Percentiles rank a stretch among this genome's conserved stretches.
Conservation (phyloP, 148 eudicot species). For the Beta vulgaris region DNA sequence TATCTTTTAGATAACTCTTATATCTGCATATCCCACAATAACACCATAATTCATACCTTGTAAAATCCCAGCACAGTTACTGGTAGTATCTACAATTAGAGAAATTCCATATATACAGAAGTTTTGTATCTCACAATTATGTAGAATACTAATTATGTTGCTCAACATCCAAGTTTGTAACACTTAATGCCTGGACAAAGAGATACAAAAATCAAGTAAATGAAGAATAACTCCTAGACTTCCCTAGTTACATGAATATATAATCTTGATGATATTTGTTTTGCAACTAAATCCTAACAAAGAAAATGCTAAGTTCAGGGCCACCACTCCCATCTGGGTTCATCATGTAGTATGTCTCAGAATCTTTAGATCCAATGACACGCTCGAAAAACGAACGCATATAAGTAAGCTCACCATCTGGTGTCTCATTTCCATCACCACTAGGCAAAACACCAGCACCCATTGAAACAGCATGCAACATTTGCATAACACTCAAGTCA, state of each 20-base stretch:
- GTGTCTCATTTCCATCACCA: slow-evolving; percentile 29
- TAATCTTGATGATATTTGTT: not conserved
- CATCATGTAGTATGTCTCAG: slow-evolving; percentile 89
- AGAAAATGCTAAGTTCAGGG: slow-evolving; percentile 86
- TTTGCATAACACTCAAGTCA: slow-evolving; percentile 64
- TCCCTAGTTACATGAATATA: slow-evolving; percentile 3
- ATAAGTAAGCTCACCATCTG: slow-evolving; percentile 76
- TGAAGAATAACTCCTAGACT: not conserved
- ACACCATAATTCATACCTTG: not conserved
- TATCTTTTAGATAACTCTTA: too few relatives aligned
- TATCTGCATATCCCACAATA: not conserved
- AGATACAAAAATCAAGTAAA: not conserved
- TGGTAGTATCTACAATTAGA: slow-evolving; percentile 8
- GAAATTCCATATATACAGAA: not conserved
- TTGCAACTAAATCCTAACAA: slow-evolving; percentile 47
- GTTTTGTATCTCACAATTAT: not conserved
- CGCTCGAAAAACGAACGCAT: slow-evolving; percentile 80
- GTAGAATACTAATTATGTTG: not conserved
- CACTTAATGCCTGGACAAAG: not conserved
- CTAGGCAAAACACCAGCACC: slow-evolving; percentile 83
- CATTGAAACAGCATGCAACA: slow-evolving; percentile 74
- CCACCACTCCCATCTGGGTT: slow-evolving; percentile 78
- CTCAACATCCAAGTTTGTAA: not conserved
- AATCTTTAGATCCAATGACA: slow-evolving; percentile 70
- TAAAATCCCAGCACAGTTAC: not conserved